A percentile compares a stretch with the other conserved stretches of the same genome.
Evolutionary conservation across 2,329 filamentous ascomycete species (phyloP).

Genomic region (Phialocephala sp.): DNA sequence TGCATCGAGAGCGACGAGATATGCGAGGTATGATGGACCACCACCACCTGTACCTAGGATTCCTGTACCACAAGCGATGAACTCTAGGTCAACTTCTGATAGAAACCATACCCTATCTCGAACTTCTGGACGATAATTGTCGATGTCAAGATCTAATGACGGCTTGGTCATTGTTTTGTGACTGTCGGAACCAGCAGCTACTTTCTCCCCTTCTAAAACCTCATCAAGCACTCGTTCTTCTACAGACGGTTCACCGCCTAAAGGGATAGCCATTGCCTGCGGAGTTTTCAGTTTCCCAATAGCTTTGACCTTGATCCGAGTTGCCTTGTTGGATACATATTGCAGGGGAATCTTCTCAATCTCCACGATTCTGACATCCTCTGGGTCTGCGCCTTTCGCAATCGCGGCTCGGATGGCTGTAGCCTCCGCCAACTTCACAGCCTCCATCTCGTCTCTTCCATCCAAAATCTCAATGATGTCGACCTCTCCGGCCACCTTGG

Average conservation of each 20-base stretch:
- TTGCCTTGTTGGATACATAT: conserved; percentile 35
- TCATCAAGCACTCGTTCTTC: neutral
- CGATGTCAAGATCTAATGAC: conserved; percentile 39
- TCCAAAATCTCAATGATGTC: conserved; percentile 26
- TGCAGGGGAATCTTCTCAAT: conserved; percentile 47
- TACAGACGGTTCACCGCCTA: neutral
- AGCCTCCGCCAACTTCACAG: conserved; percentile 49
- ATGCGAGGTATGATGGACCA: conserved; percentile 47
- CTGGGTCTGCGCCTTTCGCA: conserved; percentile 33
- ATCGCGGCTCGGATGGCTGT: conserved; percentile 41
- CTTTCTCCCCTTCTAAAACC: neutral
- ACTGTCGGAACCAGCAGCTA: neutral
- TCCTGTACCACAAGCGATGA: conserved; percentile 46
- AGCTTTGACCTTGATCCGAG: conserved; percentile 33
- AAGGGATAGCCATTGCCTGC: neutral
- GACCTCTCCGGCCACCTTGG: conserved; percentile 15
- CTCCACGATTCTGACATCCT: conserved; percentile 51
- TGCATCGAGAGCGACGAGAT: conserved; percentile 48
- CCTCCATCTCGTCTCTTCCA: conserved; percentile 45
- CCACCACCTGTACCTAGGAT: conserved; percentile 48
- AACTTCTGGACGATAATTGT: conserved; percentile 43
- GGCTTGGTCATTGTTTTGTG: conserved; percentile 23
- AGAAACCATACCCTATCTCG: conserved; percentile 45
- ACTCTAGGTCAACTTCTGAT: conserved; percentile 45
- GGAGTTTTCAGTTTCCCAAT: conserved; percentile 25